Conservation (phyloP, 768 basidiomycete species). For the Cystofilobasidium capitatum region DNA sequence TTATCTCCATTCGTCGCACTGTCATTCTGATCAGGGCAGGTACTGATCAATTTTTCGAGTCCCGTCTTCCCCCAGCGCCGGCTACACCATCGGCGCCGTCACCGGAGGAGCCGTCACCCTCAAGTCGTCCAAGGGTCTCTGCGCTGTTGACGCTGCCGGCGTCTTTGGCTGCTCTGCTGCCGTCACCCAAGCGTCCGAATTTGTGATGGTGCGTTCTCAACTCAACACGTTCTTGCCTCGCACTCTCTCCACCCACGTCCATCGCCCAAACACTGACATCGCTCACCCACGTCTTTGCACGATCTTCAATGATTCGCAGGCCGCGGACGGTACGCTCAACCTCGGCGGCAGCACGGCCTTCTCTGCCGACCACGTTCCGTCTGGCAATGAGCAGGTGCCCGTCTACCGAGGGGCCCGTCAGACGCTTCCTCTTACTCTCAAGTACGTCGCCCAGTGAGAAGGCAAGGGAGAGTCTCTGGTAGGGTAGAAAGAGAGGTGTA, state of each 20-base stretch:
- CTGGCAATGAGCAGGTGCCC: constrained; percentile 4
- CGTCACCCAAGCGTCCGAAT: constrained; percentile 11
- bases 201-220: no score
- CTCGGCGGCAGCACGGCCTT: constrained; percentile 18
- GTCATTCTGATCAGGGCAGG: neutral
- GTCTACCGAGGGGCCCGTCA: neutral
- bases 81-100: constrained; percentile 14
- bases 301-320: no score
- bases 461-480: no score
- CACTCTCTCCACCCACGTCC: no score
- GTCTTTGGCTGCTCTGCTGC: constrained; percentile 16
- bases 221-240: no score
- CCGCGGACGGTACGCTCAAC: constrained; percentile 14
- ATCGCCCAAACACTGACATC: no score
- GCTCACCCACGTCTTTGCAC: no score
- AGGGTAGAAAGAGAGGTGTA: no score
- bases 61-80: constrained; percentile 2
- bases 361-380: constrained; percentile 8
- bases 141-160: constrained; percentile 6
- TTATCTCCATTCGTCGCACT: neutral
- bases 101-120: constrained; percentile 22
- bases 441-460: constrained; percentile 23
- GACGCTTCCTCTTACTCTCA: constrained; percentile 19
- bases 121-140: constrained; percentile 20
- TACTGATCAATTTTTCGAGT: neutral